Conservation (phyloP, 805 yeast genomes). For the Millerozyma acaciae region DNA sequence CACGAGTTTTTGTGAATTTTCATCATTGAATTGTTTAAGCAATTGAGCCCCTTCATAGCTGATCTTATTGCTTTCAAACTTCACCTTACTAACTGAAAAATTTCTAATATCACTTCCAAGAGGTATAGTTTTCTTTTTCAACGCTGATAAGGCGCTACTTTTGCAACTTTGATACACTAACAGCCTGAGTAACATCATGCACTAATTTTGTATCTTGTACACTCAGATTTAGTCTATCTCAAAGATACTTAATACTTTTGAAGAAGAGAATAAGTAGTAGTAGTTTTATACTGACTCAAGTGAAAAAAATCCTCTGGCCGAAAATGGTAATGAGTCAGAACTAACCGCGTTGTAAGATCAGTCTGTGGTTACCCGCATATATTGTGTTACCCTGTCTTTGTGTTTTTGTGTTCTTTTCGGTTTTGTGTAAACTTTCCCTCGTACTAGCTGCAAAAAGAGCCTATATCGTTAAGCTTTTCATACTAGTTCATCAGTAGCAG, state of each 20-base stretch:
- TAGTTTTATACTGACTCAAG: not conserved
- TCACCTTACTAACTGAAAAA: constrained; percentile 5
- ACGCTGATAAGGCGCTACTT: too few species aligned
- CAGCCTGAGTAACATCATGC: too few species aligned
- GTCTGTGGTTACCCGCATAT: constrained; percentile 15
- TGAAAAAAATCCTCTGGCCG: constrained; percentile 14
- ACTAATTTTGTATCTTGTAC: too few species aligned
- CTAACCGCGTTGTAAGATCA: constrained; percentile 31
- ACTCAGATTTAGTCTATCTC: too few species aligned
- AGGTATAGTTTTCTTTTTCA: not conserved
- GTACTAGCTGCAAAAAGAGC: too few species aligned
- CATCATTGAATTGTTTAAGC: constrained; percentile 53
- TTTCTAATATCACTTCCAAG: constrained; percentile 7
- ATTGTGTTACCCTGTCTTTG: constrained; percentile 5
- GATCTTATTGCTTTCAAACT: constrained; percentile 11
- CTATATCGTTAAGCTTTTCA: too few species aligned
- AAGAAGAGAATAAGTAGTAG: not conserved
- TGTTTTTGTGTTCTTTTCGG: too few species aligned
- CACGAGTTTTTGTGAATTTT: constrained; percentile 62
- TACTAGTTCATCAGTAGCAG: too few species aligned
- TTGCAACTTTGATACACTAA: too few species aligned
- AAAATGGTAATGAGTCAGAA: constrained; percentile 31
- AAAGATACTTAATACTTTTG: constrained; percentile 5
- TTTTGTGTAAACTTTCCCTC: too few species aligned
- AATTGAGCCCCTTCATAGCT: constrained; percentile 63